A percentile compares a stretch with the other conserved stretches of the same genome.
Conservation (phyloP, 129 eudicot species). For the Flaveria robusta region DNA sequence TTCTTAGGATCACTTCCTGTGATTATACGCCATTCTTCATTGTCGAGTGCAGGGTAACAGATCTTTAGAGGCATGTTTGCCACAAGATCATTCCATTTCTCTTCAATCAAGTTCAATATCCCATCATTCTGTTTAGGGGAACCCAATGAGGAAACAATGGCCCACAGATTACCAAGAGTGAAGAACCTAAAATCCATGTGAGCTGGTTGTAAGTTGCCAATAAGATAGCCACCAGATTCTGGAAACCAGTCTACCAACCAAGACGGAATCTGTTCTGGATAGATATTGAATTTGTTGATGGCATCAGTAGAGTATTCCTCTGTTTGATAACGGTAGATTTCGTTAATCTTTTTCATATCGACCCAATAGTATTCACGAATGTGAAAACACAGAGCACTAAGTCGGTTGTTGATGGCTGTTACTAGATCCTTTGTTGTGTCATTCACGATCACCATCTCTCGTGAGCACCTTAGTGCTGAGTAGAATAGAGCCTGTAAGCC, state of each 20-base stretch:
- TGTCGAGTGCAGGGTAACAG: conserved; percentile 83
- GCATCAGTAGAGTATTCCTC: conserved; percentile 93
- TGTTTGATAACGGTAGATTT: conserved; percentile 85
- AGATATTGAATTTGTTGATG: conserved; percentile 80
- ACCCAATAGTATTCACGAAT: conserved; percentile 93
- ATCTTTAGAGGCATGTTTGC: conserved; percentile 86
- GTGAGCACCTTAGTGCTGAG: conserved; percentile 85
- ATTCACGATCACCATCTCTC: conserved; percentile 69
- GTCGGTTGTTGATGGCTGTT: conserved; percentile 75
- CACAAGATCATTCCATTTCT: conserved; percentile 86
- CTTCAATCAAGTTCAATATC: conserved; percentile 69
- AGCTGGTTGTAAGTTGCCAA: conserved; percentile 89
- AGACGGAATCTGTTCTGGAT: conserved; percentile 86
- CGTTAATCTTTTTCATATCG: conserved; percentile 77
- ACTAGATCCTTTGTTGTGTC: conserved; percentile 64
- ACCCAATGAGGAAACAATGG: conserved; percentile 79
- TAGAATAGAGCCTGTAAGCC: conserved; percentile 72
- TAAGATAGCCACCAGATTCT: conserved; percentile 75
- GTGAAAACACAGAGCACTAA: conserved; percentile 81
- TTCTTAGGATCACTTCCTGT: conserved; percentile 96
- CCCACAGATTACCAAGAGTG: conserved; percentile 85
- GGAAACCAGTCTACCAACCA: conserved; percentile 97
- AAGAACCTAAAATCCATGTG: conserved; percentile 95
- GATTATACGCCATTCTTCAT: conserved; percentile 88
- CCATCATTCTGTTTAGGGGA: conserved; percentile 67